These are phyloP conservation scores for Citrus cavaleriei DNA, from an alignment of 345 rosid genomes.

Conservation along the genomic window DNA sequence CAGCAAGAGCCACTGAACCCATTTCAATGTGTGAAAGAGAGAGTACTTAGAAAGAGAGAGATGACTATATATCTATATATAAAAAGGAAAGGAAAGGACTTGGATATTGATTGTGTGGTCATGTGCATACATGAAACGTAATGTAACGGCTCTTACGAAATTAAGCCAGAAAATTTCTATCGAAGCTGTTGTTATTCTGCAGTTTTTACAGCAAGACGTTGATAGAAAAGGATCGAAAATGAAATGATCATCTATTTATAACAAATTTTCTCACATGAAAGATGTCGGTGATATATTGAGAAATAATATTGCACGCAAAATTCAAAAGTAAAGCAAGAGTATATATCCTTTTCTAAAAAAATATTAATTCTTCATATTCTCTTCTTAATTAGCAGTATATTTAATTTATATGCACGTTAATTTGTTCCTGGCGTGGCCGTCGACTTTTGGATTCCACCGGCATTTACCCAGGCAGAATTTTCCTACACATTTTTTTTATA, in stretches of 20 bases:
- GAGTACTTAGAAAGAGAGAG: background rate
- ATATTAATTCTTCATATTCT: no score
- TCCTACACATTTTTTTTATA: no score
- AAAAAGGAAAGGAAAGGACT: background rate
- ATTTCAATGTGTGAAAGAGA: background rate
- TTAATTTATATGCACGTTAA: no score
- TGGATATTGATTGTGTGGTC: conserved; percentile 4
- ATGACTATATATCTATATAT: no score
- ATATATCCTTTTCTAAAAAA: no score
- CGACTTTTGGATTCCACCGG: background rate
- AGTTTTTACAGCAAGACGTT: background rate
- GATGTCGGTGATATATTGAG: no score
- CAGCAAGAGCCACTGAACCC: background rate
- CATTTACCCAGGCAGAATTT: background rate
- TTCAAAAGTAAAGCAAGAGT: no score
- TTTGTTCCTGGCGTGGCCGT: background rate
- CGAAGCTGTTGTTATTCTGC: background rate
- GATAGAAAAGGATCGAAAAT: background rate
- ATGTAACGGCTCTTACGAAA: background rate
- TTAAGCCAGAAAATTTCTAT: background rate
- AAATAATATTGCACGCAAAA: no score
- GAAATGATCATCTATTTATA: background rate
- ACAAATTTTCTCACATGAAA: background rate
- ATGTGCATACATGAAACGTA: background rate
- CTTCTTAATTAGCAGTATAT: background rate